Evolutionary conservation across 495 filamentous ascomycete species (phyloP).

Genomic region (Penicillium pancosmium): DNA sequence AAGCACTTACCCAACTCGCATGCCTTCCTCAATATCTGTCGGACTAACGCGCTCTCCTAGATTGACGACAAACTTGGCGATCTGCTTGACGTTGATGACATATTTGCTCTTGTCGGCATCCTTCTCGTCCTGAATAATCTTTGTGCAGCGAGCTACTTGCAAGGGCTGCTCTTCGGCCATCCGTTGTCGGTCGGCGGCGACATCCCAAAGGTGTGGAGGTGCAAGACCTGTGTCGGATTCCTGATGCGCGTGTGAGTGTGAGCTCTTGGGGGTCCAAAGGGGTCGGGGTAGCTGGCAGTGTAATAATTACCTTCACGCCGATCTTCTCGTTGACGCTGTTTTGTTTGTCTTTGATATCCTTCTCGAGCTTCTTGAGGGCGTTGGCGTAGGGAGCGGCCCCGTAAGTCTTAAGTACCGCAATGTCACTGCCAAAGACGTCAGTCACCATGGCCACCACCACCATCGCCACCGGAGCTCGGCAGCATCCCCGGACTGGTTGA

Average conservation of each 20-base stretch:
- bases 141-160: conserved; percentile 97
- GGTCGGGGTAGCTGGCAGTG: conserved; percentile 13
- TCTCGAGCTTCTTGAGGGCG: conserved; percentile 91
- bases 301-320: conserved; percentile 62
- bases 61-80: conserved; percentile 99
- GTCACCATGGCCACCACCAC: conserved; percentile 21
- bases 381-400: conserved; percentile 94
- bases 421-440: conserved; percentile 68
- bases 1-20: conserved; percentile 79
- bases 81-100: conserved; percentile 99
- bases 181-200: conserved; percentile 94
- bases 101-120: conserved; percentile 99
- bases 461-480: conserved; percentile 15
- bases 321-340: conserved; percentile 98
- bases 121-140: conserved; percentile 97
- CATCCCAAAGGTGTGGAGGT: conserved; percentile 98
- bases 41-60: conserved; percentile 95
- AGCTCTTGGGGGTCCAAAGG: conserved; percentile 16
- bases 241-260: conserved; percentile 50
- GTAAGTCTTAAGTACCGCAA: conserved; percentile 98
- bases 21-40: conserved; percentile 98
- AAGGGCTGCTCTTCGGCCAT: conserved; percentile 98
- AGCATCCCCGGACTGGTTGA: conserved; percentile 2
- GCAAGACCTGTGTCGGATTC: conserved; percentile 98
- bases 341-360: conserved; percentile 98